phyloP scores from a whole-genome alignment of 495 filamentous ascomycete genomes.

The Penicillium atrosanguineum region DNA sequence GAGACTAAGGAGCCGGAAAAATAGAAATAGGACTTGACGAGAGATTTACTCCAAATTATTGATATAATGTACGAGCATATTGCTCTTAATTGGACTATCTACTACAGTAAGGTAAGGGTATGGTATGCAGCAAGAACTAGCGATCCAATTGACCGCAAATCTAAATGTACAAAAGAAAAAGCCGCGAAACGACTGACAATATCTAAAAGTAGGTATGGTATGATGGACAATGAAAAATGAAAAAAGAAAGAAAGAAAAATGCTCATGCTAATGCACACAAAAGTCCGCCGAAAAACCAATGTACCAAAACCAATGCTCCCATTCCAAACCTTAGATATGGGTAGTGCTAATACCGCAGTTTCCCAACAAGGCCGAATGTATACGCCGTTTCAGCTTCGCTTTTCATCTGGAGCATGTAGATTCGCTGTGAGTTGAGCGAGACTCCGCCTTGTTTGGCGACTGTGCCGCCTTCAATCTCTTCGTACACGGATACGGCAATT shows the following conservation, averaged over 20 bases:
- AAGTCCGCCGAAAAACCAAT: constrained; percentile 2
- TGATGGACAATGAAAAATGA: constrained; percentile 1
- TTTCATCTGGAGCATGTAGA: constrained; percentile 84
- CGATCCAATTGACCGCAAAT: constrained; percentile 5
- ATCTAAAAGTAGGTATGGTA: constrained; percentile 1
- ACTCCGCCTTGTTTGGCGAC: constrained; percentile 71
- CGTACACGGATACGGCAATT: constrained; percentile 83
- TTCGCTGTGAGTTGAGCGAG: constrained; percentile 60
- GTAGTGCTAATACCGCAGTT: constrained; percentile 50
- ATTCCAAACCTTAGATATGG: neutral
- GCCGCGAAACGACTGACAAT: constrained; percentile 9
- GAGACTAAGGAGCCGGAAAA: constrained; percentile 2
- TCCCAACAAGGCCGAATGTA: constrained; percentile 61
- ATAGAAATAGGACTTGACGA: neutral
- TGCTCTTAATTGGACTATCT: neutral
- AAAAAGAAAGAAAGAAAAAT: constrained; percentile 1
- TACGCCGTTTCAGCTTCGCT: constrained; percentile 59
- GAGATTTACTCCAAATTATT: neutral
- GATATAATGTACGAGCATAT: neutral
- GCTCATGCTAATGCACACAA: constrained; percentile 1
- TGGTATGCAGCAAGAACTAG: neutral
- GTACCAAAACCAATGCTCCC: constrained; percentile 6
- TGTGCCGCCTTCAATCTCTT: constrained; percentile 69
- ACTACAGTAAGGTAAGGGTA: neutral
- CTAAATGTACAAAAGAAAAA: constrained; percentile 17